Evolutionary conservation across 805 yeast species (phyloP), one percentile per base, ranked within the genome.

Genomic region (Ogataea dorogensis): DNA sequence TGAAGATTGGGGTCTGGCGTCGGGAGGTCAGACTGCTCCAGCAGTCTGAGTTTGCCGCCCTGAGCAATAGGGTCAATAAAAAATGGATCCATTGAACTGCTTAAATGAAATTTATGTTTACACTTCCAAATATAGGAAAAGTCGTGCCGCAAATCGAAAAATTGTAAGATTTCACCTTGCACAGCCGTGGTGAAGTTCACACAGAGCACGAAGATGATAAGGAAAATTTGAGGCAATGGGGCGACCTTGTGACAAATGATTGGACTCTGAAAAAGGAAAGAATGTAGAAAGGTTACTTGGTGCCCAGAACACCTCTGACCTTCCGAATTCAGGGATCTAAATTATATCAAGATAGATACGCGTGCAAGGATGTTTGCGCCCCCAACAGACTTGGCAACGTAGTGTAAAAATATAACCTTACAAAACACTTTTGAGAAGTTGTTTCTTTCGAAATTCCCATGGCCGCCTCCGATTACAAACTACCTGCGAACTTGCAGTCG

Each of bases 11-110:
- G 51, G 19, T 51, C 43, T 2, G 56, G 50, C 11, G 45, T 37
- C 1, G 43, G 95, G 4, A 44, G 32, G 5, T 44, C 44, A 5
- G 42, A 33, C 26, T 48, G 46, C 21, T 49, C 51, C 5, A 57
- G 33, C 11, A 57, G 40, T n/a, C 46, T 30, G 32, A 37, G 56
- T n/a, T 33, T 34, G 2, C 52, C 34, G 1, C 62, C 62, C 24
- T 34, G 38, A 2, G 50, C 59, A 16, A 40, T 24, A 22, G 43
- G 35, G 10, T 42, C 37, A 10, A 44, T 31, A 24, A 40, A 54
- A 34, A 48, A 54, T 13, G 26, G 15, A 19, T 30, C 31, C 40
- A 37, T 31, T 11, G 8, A 3, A 17, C 11, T 18, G 23, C 20
- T 22, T 24, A 16, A 10, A 14, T 27, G 25, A 24, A 27, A 12